phyloP scores from a whole-genome alignment of 371 early-diverging fungal species.

The Rhizomucor pusillus region DNA sequence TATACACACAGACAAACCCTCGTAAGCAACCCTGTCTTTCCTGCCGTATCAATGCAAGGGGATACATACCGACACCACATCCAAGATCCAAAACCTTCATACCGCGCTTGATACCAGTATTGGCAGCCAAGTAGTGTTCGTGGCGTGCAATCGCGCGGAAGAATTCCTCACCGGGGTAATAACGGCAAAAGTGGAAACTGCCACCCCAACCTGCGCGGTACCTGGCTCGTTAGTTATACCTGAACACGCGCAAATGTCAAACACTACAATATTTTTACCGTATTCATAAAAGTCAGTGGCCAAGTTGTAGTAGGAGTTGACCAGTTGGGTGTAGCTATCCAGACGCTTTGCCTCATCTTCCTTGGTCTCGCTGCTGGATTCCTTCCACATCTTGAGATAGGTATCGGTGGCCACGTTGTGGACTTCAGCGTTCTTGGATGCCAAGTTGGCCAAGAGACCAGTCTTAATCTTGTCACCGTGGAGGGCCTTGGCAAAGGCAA shows the following conservation, averaged over 20 bases:
- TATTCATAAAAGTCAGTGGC: slow-evolving; percentile 77
- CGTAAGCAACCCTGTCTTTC: not conserved
- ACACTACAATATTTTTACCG: slow-evolving; percentile 14
- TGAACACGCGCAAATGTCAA: too few species aligned
- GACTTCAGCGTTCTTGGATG: slow-evolving; percentile 55
- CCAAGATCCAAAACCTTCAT: slow-evolving; percentile 74
- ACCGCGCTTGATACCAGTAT: slow-evolving; percentile 65
- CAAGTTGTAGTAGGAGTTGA: slow-evolving; percentile 81
- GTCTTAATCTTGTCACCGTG: slow-evolving; percentile 47
- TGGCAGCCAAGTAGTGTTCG: slow-evolving; percentile 83
- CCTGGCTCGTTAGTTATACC: not conserved
- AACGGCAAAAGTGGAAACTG: slow-evolving; percentile 90
- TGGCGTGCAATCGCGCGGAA: slow-evolving; percentile 84
- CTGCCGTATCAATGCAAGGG: not conserved
- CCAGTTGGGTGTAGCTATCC: slow-evolving; percentile 65
- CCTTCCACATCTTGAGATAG: slow-evolving; percentile 65
- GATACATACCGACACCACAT: slow-evolving; percentile 22
- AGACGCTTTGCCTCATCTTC: slow-evolving; percentile 53
- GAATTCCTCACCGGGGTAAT: slow-evolving; percentile 76
- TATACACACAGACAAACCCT: not conserved
- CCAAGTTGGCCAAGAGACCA: slow-evolving; percentile 49
- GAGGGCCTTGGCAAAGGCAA: slow-evolving; percentile 51
- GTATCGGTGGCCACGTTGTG: slow-evolving; percentile 54
- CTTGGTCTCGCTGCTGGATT: slow-evolving; percentile 42
- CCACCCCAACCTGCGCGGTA: slow-evolving; percentile 73